Evolutionary conservation across 169 alveolate species (phyloP).

Genomic region (Eimeria zaria): DNA sequence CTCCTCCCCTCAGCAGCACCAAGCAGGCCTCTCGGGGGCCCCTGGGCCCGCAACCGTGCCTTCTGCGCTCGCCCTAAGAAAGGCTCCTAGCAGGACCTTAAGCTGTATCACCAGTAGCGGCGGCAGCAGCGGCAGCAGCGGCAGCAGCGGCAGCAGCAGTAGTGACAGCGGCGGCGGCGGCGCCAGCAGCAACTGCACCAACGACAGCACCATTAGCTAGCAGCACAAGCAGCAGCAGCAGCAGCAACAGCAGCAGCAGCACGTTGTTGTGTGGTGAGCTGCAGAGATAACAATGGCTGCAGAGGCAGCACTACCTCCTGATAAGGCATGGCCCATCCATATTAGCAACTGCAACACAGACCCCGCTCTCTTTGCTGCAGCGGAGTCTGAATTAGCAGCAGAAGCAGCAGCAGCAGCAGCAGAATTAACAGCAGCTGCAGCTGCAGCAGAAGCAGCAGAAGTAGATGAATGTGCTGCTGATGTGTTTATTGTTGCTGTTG

Average conservation of each 20-base stretch:
- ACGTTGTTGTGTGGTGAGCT: background rate
- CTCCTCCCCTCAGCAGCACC: background rate
- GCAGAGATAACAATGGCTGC: background rate
- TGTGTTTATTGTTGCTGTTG: background rate
- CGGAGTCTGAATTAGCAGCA: background rate
- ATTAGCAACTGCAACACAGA: background rate
- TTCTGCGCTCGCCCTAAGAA: background rate
- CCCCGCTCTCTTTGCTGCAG: background rate
- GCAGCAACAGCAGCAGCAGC: background rate
- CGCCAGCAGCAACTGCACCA: background rate
- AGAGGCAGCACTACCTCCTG: slow-evolving; percentile 3
- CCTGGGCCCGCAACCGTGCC: slow-evolving; percentile 25
- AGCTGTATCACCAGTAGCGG: background rate
- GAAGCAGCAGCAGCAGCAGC: background rate
- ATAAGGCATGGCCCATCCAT: background rate
- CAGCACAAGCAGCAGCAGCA: background rate
- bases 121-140: background rate
- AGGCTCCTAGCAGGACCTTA: slow-evolving; percentile 27
- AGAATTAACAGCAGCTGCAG: background rate
- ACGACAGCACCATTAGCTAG: too few relatives aligned
- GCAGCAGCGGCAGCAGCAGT: background rate
- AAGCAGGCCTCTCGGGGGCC: slow-evolving; percentile 24
- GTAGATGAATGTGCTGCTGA: too few relatives aligned
- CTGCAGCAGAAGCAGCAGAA: slow-evolving; percentile 7
- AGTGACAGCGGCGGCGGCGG: background rate